A percentile compares a stretch with the other conserved stretches of the same genome.
Conservation (phyloP, 345 rosid genomes). For the Barbarea vulgaris region DNA sequence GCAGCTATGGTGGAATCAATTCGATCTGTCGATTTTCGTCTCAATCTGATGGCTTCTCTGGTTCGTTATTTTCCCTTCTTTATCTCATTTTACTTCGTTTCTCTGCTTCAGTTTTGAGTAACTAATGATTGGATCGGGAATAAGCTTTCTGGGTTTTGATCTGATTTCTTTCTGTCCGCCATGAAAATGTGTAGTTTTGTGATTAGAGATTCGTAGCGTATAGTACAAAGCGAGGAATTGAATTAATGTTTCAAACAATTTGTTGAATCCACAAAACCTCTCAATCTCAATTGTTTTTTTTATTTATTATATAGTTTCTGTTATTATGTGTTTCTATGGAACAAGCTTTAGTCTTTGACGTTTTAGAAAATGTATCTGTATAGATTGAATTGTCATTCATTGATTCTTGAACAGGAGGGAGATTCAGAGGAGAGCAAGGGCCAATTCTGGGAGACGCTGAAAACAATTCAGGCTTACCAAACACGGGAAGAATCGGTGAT, state of each 20-base stretch:
- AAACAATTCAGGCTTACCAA: conserved; percentile 1
- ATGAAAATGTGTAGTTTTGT: background rate
- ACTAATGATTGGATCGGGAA: background rate
- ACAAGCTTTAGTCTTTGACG: background rate
- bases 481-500: conserved; percentile 12
- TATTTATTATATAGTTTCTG: background rate
- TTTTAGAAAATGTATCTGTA: background rate
- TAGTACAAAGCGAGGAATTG: background rate
- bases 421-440: background rate
- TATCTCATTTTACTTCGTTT: background rate
- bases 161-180: background rate
- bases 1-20: conserved; percentile 33
- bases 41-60: conserved; percentile 41
- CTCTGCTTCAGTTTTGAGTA: background rate
- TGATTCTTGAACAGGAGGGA: conserved; percentile 32
- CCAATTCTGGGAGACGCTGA: conserved; percentile 26
- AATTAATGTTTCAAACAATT: background rate
- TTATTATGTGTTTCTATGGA: background rate
- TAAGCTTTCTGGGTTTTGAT: background rate
- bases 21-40: conserved; percentile 17
- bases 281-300: background rate
- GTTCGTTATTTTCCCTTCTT: conserved; percentile 23
- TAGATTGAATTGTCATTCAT: conserved; percentile 7
- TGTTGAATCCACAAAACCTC: background rate
- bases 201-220: background rate